Evolutionary conservation across 495 filamentous ascomycete genomes (phyloP).

Genomic region (Recurvomyces mirabilis): DNA sequence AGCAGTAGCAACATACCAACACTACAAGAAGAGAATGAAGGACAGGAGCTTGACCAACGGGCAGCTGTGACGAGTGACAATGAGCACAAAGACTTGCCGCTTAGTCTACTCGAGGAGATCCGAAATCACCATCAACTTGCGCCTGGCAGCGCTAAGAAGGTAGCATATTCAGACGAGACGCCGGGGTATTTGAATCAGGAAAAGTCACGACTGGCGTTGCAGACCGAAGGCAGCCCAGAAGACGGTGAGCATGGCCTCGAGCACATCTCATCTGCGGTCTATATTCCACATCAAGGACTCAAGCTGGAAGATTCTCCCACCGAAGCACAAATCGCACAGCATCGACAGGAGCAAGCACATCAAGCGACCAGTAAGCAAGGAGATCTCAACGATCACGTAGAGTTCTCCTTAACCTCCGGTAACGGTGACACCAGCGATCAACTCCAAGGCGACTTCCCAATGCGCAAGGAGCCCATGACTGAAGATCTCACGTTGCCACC

Average conservation of each 20-base stretch:
- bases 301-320: conserved; percentile 36
- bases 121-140: conserved; percentile 47
- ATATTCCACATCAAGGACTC: conserved; percentile 71
- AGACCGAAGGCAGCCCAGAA: conserved; percentile 20
- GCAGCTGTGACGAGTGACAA: background rate
- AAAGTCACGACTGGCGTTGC: background rate
- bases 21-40: conserved; percentile 1
- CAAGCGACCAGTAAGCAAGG: background rate
- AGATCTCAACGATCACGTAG: conserved; percentile 31
- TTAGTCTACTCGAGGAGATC: conserved; percentile 51
- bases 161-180: conserved; percentile 46
- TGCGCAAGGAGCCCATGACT: conserved; percentile 24
- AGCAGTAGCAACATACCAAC: background rate
- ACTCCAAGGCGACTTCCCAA: conserved; percentile 47
- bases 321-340: conserved; percentile 24
- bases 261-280: conserved; percentile 88
- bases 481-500: conserved; percentile 6
- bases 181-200: conserved; percentile 21
- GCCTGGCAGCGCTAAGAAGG: conserved; percentile 39
- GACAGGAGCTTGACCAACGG: background rate
- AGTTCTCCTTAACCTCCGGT: conserved; percentile 50
- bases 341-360: background rate
- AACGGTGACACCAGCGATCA: conserved; percentile 29
- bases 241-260: conserved; percentile 83
- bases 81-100: conserved; percentile 30